These are phyloP conservation scores for Phytophthora pini DNA, from an alignment of 352 stramenopile species.

Conservation along the genomic window DNA sequence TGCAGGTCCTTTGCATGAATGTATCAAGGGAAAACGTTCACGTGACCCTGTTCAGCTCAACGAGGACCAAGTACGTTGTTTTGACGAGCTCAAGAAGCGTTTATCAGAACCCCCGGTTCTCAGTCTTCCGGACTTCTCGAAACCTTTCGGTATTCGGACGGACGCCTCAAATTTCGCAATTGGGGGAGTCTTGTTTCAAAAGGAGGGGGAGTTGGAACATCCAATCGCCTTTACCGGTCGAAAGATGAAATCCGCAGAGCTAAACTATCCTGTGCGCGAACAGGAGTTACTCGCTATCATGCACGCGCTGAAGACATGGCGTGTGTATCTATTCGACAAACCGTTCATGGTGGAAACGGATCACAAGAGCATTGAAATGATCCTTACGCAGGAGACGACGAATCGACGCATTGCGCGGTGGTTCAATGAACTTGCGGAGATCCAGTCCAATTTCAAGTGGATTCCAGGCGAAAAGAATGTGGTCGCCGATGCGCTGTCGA, in stretches of 20 bases:
- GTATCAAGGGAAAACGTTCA: no score
- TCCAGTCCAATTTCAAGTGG: conserved; percentile 21
- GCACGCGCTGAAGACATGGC: not conserved
- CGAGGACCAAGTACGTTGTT: no score
- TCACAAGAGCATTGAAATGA: conserved; percentile 24
- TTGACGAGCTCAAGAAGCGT: no score
- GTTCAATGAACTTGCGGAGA: conserved; percentile 25
- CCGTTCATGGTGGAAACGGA: conserved; percentile 21
- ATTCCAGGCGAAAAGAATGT: conserved; percentile 9
- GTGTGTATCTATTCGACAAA: conserved; percentile 14
- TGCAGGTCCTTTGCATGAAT: no score
- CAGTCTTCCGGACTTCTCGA: no score
- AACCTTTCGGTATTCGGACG: no score
- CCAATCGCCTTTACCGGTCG: conserved; percentile 1
- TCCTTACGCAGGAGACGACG: conserved; percentile 26
- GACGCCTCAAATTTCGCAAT: conserved; percentile 14
- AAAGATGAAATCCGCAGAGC: conserved; percentile 7
- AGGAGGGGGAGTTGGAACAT: conserved; percentile 12
- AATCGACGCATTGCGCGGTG: conserved; percentile 20
- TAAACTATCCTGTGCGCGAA: not conserved
- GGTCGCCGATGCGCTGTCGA: conserved; percentile 1
- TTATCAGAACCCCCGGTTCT: no score
- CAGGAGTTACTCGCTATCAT: not conserved
- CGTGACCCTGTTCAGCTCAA: no score
- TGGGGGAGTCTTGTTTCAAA: conserved; percentile 20